phyloP scores from a whole-genome alignment of 345 rosid species.

The Theobroma cacao region DNA sequence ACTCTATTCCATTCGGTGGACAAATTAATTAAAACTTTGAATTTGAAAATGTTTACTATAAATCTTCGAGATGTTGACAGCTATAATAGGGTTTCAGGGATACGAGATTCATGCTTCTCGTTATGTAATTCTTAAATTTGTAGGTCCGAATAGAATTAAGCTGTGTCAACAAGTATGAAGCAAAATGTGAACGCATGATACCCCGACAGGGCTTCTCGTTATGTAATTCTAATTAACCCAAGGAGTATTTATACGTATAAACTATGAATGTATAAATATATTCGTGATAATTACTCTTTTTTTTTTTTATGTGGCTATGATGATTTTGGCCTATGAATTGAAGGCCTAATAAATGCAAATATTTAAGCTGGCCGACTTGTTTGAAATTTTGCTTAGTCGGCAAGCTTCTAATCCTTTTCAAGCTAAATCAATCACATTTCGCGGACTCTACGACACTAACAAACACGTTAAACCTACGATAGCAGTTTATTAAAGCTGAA shows the following conservation, averaged over 20 bases:
- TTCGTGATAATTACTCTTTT: no score
- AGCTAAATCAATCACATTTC: not conserved
- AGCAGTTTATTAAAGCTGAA: not conserved
- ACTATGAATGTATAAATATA: no score
- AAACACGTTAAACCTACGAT: not conserved
- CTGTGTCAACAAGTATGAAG: constrained; percentile 46
- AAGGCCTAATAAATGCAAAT: not conserved
- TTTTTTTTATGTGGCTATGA: not conserved
- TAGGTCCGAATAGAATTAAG: constrained; percentile 32
- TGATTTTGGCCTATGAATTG: not conserved
- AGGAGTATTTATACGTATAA: no score
- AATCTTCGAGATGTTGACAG: no score
- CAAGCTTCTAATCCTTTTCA: not conserved
- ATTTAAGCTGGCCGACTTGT: not conserved
- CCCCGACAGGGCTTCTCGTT: no score
- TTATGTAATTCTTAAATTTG: constrained; percentile 8
- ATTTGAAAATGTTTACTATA: no score
- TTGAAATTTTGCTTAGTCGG: not conserved
- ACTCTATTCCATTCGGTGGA: no score
- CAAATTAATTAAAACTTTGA: no score
- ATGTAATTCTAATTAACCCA: no score
- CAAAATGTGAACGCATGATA: constrained; percentile 50
- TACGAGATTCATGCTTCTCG: no score
- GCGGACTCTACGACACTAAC: not conserved
- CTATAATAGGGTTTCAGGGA: no score